Base-by-base conservation (phyloP, 1,284 basidiomycete genomes). In the Schizophyllum commune region DNA sequence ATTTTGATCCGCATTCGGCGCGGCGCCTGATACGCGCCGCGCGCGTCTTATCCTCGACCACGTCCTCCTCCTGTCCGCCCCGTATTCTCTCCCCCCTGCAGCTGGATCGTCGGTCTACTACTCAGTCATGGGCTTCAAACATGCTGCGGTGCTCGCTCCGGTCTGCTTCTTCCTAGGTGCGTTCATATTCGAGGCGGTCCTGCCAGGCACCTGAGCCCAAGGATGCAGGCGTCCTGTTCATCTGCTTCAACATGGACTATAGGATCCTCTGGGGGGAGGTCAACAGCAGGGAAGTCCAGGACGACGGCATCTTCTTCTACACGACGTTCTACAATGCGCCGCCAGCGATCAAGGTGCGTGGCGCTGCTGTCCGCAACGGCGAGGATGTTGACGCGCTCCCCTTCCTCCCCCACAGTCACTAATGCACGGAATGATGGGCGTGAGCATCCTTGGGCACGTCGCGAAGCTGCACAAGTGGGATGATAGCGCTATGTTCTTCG, bases 401-500 rank as follows among this genome's bases (percentile, higher is more conserved):
- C 22, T 22, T 21, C 21, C 27, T 34, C 60, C 22, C n/a, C 19
- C 20, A 58, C 52, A 94, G 92, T 90, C 90, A 0, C 77, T 95
- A 58, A 78, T 96, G 65, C 93, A 96, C 73, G 89, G 83, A 51
- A 85, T 94, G 71, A 81, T 93, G 62, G 88, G 83, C 17, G 78
- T 94, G 7, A 90, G 91, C 17, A 71, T 96, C 55, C 66, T 89
- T 32, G 87, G 86, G 4, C 78, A 94, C 60, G 69, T 93, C 15
- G 79, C 83, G 60, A 96, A 96, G 74, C 77, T 96, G 63, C 80
- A 90, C 73, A 83, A 79, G 65, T 96, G 93, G 92, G 86, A 87
- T 71, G 93, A 96, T 69, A 92, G 89, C 67, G 94, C 94, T 15
- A 83, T 94, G 76, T 94, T 92, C 77, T 96, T 96, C 71, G 94